Evolutionary conservation across 1,139 yeast species (phyloP).

Genomic region (Yamadazyma epiphylla): DNA sequence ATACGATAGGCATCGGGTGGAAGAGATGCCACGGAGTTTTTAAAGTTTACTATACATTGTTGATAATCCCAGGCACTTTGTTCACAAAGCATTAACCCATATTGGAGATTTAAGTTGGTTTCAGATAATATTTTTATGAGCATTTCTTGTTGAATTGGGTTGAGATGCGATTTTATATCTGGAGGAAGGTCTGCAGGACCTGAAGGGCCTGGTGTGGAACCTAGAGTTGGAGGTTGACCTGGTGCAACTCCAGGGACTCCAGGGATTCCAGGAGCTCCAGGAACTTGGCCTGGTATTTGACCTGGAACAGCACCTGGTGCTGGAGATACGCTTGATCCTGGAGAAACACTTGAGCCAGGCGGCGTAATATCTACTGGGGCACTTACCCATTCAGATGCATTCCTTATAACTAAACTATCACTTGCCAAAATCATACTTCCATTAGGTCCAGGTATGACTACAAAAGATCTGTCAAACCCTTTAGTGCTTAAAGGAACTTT

Average conservation of each 20-base stretch:
- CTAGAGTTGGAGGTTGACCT: conserved; percentile 14
- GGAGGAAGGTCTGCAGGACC: conserved; percentile 37
- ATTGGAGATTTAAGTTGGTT: conserved; percentile 74
- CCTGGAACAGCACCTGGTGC: conserved; percentile 5
- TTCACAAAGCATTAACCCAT: conserved; percentile 79
- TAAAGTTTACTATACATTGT: conserved; percentile 67
- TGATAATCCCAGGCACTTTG: conserved; percentile 85
- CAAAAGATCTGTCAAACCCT: conserved; percentile 83
- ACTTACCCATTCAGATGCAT: conserved; percentile 40
- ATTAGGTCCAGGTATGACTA: conserved; percentile 69
- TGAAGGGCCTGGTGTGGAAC: conserved; percentile 22
- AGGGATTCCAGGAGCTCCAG: background rate
- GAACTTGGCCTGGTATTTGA: conserved; percentile 12
- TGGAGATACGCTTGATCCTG: conserved; percentile 5
- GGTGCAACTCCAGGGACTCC: conserved; percentile 9
- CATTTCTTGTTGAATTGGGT: conserved; percentile 59
- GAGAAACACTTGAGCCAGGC: no score
- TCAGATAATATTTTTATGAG: conserved; percentile 64
- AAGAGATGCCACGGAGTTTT: conserved; percentile 49
- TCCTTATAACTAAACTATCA: conserved; percentile 70
- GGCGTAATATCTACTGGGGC: no score
- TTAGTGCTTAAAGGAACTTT: conserved; percentile 53
- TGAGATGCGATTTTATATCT: conserved; percentile 51
- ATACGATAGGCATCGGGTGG: conserved; percentile 42
- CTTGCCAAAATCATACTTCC: conserved; percentile 80